phyloP scores from a whole-genome alignment of 176 grass and related monocot genomes.

The Zoysia japonica region DNA sequence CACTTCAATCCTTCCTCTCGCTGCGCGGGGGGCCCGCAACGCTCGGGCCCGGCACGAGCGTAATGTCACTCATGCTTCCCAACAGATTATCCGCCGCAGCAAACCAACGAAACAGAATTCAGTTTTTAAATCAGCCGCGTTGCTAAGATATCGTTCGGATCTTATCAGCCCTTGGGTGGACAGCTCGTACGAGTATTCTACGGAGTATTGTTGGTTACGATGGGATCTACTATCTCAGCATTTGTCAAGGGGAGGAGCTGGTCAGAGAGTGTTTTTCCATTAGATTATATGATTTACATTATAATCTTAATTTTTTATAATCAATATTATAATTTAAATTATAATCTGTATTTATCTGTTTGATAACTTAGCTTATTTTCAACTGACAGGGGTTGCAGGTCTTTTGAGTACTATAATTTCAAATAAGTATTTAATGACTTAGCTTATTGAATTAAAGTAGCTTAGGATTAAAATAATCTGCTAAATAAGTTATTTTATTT shows the following conservation, averaged over 20 bases:
- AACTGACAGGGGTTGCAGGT: no score
- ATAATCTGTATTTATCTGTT: no score
- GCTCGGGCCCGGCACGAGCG: background rate
- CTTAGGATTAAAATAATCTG: no score
- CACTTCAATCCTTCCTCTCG: background rate
- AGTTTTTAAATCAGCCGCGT: background rate
- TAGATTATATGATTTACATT: no score
- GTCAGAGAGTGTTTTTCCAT: background rate
- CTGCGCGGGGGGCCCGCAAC: background rate
- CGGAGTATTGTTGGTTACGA: constrained; percentile 1
- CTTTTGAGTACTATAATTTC: no score
- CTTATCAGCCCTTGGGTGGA: background rate
- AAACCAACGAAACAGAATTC: background rate
- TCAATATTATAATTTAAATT: no score
- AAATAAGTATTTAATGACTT: no score
- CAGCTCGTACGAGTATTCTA: background rate
- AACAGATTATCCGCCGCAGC: background rate
- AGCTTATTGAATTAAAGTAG: no score
- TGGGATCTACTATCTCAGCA: background rate
- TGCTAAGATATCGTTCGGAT: background rate
- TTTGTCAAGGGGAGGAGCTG: background rate
- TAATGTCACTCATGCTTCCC: background rate
- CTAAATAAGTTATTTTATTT: no score
- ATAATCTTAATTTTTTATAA: no score
- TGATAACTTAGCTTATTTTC: no score